Evolutionary conservation across 2,329 filamentous ascomycete species (phyloP), one percentile per base, ranked within the genome.

Genomic region (Scedosporium apiospermum): DNA sequence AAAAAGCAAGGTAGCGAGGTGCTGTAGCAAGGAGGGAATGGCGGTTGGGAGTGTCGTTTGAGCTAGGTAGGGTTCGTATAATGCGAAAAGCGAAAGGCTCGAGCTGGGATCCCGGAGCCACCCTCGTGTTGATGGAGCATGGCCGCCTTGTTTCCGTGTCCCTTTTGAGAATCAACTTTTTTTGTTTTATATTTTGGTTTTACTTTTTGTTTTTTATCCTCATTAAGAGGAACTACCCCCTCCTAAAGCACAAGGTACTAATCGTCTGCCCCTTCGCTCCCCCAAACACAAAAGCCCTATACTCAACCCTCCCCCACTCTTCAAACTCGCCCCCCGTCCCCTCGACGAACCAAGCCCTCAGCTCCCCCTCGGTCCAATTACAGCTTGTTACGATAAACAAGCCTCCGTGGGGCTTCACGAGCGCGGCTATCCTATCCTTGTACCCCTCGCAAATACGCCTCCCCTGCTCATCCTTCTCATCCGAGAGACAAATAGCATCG

Each of bases 301-400:
- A 98, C 70, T 88, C 84, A 62, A 96, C 86, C 67, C 84, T 82
- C 1, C 84, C 87, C 62, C 84, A 86, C 63, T 86, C 83, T 65
- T 78, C 77, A 67, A 96, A 80, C 59, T 77, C 71, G 63, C 74
- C 73, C 9, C 66, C 68, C 64, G 71, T 71, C 26, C 68, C 68
- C n/a, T 61, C 68, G 3, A 82, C 85, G 71, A 98, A 95, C 92
- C 93, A 98, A 16, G 76, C 76, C 64, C 82, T 79, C 69, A 99
- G 76, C 78, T 99, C 95, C 49, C 86, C 83, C 77, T 95, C 92
- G 1, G 93, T 98, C 95, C 95, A 99, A 76, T 99, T 99, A 74
- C 95, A 99, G 74, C 92, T 97, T 62, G 95, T 98, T 62, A 99
- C 85, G 64, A 97, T 75, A 68, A 98, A 83, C 26, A 91, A 79